Conservation (phyloP, 2,329 filamentous ascomycete species). For the Lomentospora prolificans region DNA sequence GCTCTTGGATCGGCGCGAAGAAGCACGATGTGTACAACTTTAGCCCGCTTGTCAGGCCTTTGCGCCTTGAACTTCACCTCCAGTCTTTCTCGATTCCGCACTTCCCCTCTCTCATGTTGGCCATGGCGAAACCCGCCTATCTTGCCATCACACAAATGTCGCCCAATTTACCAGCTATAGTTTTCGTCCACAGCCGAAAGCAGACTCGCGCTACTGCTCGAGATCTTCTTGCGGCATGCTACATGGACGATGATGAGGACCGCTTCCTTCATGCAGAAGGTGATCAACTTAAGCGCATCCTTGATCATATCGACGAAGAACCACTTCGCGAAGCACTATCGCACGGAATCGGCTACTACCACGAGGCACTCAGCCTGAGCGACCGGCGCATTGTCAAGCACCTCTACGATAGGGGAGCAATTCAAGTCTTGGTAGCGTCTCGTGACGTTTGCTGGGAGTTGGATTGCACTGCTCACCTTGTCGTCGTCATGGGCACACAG, state of each 20-base stretch:
- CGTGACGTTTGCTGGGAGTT: constrained; percentile 96
- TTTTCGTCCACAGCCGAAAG: constrained; percentile 90
- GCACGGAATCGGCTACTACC: constrained; percentile 94
- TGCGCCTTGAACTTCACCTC: constrained; percentile 86
- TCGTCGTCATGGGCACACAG: constrained; percentile 95
- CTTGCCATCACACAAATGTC: constrained; percentile 81
- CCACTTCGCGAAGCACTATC: constrained; percentile 80
- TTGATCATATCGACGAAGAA: constrained; percentile 76
- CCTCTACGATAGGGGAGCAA: constrained; percentile 79
- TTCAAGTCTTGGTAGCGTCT: constrained; percentile 67
- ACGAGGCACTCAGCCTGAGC: constrained; percentile 79
- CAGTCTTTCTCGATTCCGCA: constrained; percentile 95
- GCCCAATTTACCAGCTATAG: constrained; percentile 75
- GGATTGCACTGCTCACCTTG: constrained; percentile 76
- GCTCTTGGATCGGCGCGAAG: constrained; percentile 94
- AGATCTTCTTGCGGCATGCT: constrained; percentile 78
- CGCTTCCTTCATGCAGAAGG: constrained; percentile 81
- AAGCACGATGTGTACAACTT: constrained; percentile 99
- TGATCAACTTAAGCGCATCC: constrained; percentile 70
- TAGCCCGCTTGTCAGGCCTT: constrained; percentile 78
- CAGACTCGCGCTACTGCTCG: constrained; percentile 81
- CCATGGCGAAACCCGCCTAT: constrained; percentile 94
- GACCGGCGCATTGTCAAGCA: constrained; percentile 93
- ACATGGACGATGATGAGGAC: constrained; percentile 85
- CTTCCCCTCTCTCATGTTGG: constrained; percentile 95